Evolutionary conservation across 805 yeast genomes (phyloP).

Genomic region (Maudiozyma serrabonitensis): DNA sequence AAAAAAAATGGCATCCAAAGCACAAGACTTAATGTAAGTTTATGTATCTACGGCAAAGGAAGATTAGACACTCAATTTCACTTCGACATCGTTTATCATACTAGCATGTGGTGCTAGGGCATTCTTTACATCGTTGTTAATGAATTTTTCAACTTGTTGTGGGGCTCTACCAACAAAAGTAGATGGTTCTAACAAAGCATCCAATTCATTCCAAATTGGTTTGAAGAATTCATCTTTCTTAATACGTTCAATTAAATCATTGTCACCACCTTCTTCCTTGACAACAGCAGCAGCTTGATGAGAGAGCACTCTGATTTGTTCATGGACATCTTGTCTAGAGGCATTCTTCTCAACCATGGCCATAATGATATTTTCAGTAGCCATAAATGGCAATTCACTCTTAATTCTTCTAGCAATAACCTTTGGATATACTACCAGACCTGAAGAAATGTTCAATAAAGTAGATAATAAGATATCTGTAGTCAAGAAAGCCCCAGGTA

Average conservation of each 20-base stretch:
- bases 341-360: slow-evolving; percentile 99
- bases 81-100: slow-evolving; percentile 54
- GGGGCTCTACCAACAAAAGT: slow-evolving; percentile 99
- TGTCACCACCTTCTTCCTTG: slow-evolving; percentile 97
- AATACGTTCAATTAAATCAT: slow-evolving; percentile 87
- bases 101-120: slow-evolving; percentile 65
- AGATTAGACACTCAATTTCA: slow-evolving; percentile 64
- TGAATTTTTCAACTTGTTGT: slow-evolving; percentile 90
- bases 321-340: slow-evolving; percentile 97
- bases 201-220: slow-evolving; percentile 84
- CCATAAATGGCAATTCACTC: slow-evolving; percentile 97
- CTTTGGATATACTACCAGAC: slow-evolving; percentile 96
- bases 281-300: slow-evolving; percentile 97
- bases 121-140: slow-evolving; percentile 69
- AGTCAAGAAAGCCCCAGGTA: slow-evolving; percentile 93
- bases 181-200: slow-evolving; percentile 71
- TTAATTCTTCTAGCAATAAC: slow-evolving; percentile 93
- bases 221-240: slow-evolving; percentile 67
- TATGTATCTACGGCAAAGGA: no score
- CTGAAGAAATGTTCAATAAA: slow-evolving; percentile 82
- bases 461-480: slow-evolving; percentile 90
- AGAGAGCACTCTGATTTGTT: slow-evolving; percentile 89
- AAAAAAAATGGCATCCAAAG: no score
- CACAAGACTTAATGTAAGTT: no score
- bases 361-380: slow-evolving; percentile 97